phyloP scores from a whole-genome alignment of 176 grass and related monocot genomes.

The Hordeum vulgare region MorexV3_pseudomolecules_assembly NC_058519.1:665166793-665167292 shows the following conservation, averaged over 20 bases:
- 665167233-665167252: constrained; percentile 51
- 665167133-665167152: constrained; percentile 1
- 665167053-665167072: too few species aligned
- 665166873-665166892: neutral
- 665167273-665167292: constrained; percentile 61
- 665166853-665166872: constrained; percentile 7
- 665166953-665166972: constrained; percentile 20
- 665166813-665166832: constrained; percentile 1
- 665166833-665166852: constrained; percentile 25
- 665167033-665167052: constrained; percentile 4
- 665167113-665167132: neutral
- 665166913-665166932: constrained; percentile 25
- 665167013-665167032: constrained; percentile 26
- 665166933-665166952: constrained; percentile 33
- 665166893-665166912: constrained; percentile 39
- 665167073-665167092: neutral
- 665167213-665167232: constrained; percentile 44
- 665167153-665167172: constrained; percentile 32
- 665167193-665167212: constrained; percentile 57
- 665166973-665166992: constrained; percentile 39
- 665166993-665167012: constrained; percentile 34
- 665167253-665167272: constrained; percentile 60
- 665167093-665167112: neutral
- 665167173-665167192: constrained; percentile 38
- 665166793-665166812: too few species aligned